Percentiles rank a stretch among this genome's conserved stretches.
Evolutionary conservation across 2,329 filamentous ascomycete genomes (phyloP).

Genomic region (Hymenoscyphus albidus): DNA sequence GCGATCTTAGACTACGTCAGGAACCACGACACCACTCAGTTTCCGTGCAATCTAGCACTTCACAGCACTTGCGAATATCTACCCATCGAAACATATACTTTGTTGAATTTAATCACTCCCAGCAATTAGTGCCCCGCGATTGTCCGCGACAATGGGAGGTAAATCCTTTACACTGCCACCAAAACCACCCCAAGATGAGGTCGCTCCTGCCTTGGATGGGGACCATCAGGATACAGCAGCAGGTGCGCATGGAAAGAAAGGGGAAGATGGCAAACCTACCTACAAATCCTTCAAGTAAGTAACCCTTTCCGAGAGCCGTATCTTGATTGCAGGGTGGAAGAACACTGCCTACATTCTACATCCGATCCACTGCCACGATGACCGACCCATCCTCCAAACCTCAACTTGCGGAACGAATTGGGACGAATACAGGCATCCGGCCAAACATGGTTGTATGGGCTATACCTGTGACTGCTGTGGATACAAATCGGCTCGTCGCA

Average conservation of each 20-base stretch:
- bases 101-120: background rate
- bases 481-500: background rate
- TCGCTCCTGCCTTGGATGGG: background rate
- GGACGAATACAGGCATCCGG: background rate
- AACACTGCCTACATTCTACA: background rate
- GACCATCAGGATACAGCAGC: background rate
- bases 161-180: conserved; percentile 3
- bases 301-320: background rate
- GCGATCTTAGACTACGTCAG: background rate
- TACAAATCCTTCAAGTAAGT: conserved; percentile 40
- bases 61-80: background rate
- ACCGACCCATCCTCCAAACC: background rate
- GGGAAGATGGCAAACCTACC: conserved; percentile 29
- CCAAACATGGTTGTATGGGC: background rate
- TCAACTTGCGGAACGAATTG: background rate
- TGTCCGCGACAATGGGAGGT: conserved; percentile 4
- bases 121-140: too few species aligned
- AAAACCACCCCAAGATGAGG: conserved; percentile 15
- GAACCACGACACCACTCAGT: background rate
- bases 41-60: background rate
- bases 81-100: background rate
- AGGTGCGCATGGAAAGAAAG: background rate
- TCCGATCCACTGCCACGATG: background rate
- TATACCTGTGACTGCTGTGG: background rate
- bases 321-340: conserved; percentile 1